These are phyloP conservation scores for Pichia sp. DNA, from an alignment of 1,139 yeast genomes.

Conservation along the genomic window DNA sequence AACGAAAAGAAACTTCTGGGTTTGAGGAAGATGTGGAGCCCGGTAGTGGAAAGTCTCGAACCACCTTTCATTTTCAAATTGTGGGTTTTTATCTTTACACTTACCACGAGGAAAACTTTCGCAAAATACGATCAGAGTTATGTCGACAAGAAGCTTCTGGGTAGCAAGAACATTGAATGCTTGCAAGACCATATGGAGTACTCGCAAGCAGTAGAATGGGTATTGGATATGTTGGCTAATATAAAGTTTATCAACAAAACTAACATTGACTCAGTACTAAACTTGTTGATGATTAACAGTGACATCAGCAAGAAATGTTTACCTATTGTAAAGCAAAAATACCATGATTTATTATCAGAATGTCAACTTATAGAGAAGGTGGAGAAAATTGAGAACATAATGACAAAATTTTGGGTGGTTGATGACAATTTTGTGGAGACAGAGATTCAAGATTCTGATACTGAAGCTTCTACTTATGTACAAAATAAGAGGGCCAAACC, in stretches of 20 bases:
- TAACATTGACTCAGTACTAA: conserved; percentile 3
- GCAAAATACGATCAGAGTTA: conserved; percentile 7
- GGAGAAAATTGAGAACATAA: conserved; percentile 11
- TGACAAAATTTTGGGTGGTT: conserved; percentile 24
- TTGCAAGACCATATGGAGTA: conserved; percentile 14
- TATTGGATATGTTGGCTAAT: conserved; percentile 15
- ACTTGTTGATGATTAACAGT: conserved; percentile 6
- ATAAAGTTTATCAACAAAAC: conserved; percentile 4
- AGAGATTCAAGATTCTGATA: conserved; percentile 6
- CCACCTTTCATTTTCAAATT: conserved; percentile 18
- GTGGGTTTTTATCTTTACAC: conserved; percentile 16
- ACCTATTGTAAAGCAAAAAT: conserved; percentile 3
- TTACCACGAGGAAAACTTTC: conserved; percentile 14
- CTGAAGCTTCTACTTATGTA: conserved; percentile 5
- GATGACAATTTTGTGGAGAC: conserved; percentile 3
- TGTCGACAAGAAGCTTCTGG: conserved; percentile 5
- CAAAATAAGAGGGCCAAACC: conserved; percentile 4
- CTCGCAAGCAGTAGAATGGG: conserved; percentile 14
- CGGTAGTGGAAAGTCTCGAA: conserved; percentile 32
- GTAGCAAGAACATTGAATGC: conserved; percentile 6
- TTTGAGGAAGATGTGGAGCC: conserved; percentile 31
- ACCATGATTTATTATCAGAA: conserved; percentile 2
- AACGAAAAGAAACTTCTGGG: conserved; percentile 28
- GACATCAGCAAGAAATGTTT: conserved; percentile 11
- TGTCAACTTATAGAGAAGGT: conserved; percentile 6